Evolutionary conservation across 2,329 filamentous ascomycete genomes (phyloP).

Genomic region (Paracoccidioides lutzii): DNA sequence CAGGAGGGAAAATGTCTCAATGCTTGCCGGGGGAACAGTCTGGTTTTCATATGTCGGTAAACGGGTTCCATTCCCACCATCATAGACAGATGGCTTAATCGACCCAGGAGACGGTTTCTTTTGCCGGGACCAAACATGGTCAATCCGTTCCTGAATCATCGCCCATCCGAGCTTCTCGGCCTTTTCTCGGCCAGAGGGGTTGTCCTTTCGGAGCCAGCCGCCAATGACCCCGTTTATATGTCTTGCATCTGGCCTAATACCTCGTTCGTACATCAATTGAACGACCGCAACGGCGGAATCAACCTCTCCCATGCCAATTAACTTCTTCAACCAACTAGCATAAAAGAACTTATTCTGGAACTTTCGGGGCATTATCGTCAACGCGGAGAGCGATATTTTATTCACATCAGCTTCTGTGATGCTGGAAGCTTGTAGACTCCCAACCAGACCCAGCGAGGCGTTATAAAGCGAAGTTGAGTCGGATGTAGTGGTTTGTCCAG

Average conservation of each 20-base stretch:
- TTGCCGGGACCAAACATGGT: slow-evolving; percentile 40
- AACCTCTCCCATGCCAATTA: slow-evolving; percentile 59
- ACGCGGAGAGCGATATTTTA: slow-evolving; percentile 35
- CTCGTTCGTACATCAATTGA: slow-evolving; percentile 58
- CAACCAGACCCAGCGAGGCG: slow-evolving; percentile 27
- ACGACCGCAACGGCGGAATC: slow-evolving; percentile 61
- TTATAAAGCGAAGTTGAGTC: slow-evolving; percentile 35
- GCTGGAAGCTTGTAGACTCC: slow-evolving; percentile 29
- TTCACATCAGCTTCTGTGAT: slow-evolving; percentile 34
- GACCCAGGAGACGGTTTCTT: slow-evolving; percentile 15
- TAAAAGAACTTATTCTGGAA: slow-evolving; percentile 68
- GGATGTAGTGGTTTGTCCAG: slow-evolving; percentile 35
- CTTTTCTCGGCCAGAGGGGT: slow-evolving; percentile 40
- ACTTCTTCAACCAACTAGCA: slow-evolving; percentile 75
- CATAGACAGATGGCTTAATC: slow-evolving; percentile 18
- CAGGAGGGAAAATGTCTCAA: slow-evolving; percentile 67
- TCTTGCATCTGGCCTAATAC: slow-evolving; percentile 55
- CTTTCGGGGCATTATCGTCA: slow-evolving; percentile 40
- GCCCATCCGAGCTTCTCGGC: slow-evolving; percentile 60
- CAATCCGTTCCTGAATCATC: slow-evolving; percentile 59
- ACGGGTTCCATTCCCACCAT: slow-evolving; percentile 13
- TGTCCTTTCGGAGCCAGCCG: slow-evolving; percentile 58
- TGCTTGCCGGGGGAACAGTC: slow-evolving; percentile 46
- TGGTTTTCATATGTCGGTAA: slow-evolving; percentile 30
- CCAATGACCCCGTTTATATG: slow-evolving; percentile 74